Conservation (phyloP, 78 protist species). For the Dictyostelium brefeldianum region DNA sequence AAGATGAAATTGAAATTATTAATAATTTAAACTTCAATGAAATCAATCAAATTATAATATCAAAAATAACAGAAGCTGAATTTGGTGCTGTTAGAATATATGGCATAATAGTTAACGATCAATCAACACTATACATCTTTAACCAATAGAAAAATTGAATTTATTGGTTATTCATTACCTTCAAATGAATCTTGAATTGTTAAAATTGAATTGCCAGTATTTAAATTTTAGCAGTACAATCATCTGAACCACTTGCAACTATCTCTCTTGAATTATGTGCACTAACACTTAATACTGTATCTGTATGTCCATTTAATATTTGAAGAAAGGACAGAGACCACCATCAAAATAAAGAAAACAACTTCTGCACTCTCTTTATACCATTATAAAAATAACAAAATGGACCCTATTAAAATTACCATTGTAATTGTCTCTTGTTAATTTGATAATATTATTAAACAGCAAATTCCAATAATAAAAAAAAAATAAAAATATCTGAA, state of each 20-base stretch:
- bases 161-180: conserved; percentile 74
- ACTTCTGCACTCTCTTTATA: too few species aligned
- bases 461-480: background rate
- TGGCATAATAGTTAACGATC: conserved; percentile 39
- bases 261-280: conserved; percentile 5
- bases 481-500: background rate
- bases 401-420: too few species aligned
- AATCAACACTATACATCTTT: background rate
- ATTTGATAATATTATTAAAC: too few species aligned
- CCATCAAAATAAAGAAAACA: too few species aligned
- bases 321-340: too few species aligned
- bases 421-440: too few species aligned
- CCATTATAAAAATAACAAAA: too few species aligned
- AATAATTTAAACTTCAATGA: background rate
- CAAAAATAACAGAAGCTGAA: conserved; percentile 48
- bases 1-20: background rate
- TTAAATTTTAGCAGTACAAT: conserved; percentile 53
- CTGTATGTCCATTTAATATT: conserved; percentile 42
- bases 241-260: conserved; percentile 39
- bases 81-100: conserved; percentile 37
- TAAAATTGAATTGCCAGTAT: conserved; percentile 13
- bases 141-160: conserved; percentile 16
- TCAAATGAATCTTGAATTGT: conserved; percentile 8
- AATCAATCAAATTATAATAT: background rate
- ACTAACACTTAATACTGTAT: conserved; percentile 26